Conservation (phyloP, 768 basidiomycete species). For the Hericium erinaceus region DNA sequence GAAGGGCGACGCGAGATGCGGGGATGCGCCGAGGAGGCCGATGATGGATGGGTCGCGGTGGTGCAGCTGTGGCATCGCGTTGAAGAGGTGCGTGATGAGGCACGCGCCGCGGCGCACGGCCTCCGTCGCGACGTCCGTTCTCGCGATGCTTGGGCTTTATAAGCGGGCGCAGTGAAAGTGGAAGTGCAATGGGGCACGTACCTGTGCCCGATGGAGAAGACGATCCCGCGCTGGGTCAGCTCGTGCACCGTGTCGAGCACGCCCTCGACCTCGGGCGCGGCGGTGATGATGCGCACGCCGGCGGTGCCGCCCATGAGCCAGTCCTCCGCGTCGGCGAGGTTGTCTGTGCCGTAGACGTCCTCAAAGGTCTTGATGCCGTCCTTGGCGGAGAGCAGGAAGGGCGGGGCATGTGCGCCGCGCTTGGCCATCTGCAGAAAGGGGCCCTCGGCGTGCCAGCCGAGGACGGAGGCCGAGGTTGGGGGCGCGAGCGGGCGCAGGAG, state of each 20-base stretch:
- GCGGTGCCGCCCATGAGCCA: conserved; percentile 45
- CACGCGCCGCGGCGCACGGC: conserved; percentile 67
- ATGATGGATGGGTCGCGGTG: conserved; percentile 90
- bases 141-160: conserved; percentile 47
- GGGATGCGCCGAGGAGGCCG: conserved; percentile 75
- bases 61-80: conserved; percentile 85
- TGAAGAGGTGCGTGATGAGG: conserved; percentile 90
- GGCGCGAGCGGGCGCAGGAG: conserved; percentile 62
- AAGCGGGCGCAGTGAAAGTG: background rate
- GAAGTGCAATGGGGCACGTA: conserved; percentile 20
- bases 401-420: conserved; percentile 72
- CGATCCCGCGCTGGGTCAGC: conserved; percentile 54
- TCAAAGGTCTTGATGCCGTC: conserved; percentile 64
- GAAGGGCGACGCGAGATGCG: conserved; percentile 39
- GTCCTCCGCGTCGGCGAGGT: conserved; percentile 52
- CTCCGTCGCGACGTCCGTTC: conserved; percentile 59
- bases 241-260: conserved; percentile 62
- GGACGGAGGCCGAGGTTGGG: conserved; percentile 54
- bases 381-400: conserved; percentile 52
- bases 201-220: conserved; percentile 89
- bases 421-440: conserved; percentile 80
- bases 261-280: conserved; percentile 80
- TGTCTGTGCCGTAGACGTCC: conserved; percentile 60
- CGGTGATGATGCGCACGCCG: conserved; percentile 74
- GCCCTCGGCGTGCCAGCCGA: conserved; percentile 90